phyloP scores from a whole-genome alignment of 1,284 basidiomycete species.

The Pholiota adiposa region DNA sequence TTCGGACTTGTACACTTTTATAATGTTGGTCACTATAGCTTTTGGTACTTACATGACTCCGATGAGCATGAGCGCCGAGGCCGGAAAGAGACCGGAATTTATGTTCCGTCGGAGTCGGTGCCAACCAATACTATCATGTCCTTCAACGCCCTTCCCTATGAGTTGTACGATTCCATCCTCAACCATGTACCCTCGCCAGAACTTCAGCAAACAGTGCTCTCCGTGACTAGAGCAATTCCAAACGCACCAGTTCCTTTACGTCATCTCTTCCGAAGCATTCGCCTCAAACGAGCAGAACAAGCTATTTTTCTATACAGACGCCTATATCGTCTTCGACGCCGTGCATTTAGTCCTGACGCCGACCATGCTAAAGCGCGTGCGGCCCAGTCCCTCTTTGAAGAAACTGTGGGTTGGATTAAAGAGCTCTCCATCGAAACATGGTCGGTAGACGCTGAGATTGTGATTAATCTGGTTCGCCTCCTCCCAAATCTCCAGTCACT shows the following conservation, averaged over 20 bases:
- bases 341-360: constrained; percentile 2
- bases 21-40: constrained; percentile 9
- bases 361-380: constrained; percentile 14
- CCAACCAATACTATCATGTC: constrained; percentile 21
- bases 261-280: constrained; percentile 55
- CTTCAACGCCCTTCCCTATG: constrained; percentile 51
- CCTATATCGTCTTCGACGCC: constrained; percentile 44
- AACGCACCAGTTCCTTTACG: constrained; percentile 52
- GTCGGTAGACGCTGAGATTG: constrained; percentile 64
- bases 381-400: constrained; percentile 11
- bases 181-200: constrained; percentile 43
- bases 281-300: constrained; percentile 47
- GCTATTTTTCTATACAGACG: constrained; percentile 51
- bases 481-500: constrained; percentile 52
- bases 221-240: constrained; percentile 60
- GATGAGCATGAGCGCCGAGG: too few relatives aligned
- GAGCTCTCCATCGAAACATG: constrained; percentile 57
- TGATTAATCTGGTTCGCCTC: constrained; percentile 58
- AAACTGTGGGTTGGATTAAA: constrained; percentile 42
- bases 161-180: constrained; percentile 62
- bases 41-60: too few relatives aligned
- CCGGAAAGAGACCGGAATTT: neutral
- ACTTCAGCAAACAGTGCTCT: constrained; percentile 47
- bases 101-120: neutral
- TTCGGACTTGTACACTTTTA: constrained; percentile 16